phyloP scores from a whole-genome alignment of 2,329 filamentous ascomycete genomes.

The Calonectria crousiana region DNA sequence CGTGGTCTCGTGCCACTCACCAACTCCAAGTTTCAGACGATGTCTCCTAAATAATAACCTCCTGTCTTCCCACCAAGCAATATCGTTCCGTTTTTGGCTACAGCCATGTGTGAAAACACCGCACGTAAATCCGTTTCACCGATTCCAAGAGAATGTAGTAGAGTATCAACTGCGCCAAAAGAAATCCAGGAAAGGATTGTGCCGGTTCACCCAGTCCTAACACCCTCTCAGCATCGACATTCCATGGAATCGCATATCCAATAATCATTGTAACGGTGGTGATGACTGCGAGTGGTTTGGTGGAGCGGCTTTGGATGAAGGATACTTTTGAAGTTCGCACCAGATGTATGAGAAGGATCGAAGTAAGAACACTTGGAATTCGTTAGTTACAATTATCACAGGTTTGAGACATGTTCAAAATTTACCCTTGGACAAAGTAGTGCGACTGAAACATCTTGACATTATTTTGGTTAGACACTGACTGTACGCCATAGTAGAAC shows the following conservation, averaged over 20 bases:
- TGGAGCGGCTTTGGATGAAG: neutral
- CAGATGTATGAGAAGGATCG: neutral
- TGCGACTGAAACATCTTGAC: conserved; percentile 12
- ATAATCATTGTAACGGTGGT: neutral
- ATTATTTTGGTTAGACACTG: neutral
- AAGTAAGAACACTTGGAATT: neutral
- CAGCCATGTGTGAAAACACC: neutral
- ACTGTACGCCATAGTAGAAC: neutral
- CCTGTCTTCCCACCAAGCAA: neutral
- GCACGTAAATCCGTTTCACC: neutral
- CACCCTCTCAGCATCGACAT: neutral
- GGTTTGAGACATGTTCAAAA: neutral
- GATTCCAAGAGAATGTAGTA: neutral
- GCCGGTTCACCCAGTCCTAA: neutral
- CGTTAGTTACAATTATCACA: neutral
- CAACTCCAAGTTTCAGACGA: neutral
- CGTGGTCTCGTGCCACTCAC: neutral
- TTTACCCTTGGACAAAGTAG: conserved; percentile 11
- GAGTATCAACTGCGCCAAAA: neutral
- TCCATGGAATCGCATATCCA: conserved; percentile 6
- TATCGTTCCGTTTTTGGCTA: neutral
- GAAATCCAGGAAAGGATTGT: neutral
- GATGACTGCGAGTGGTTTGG: neutral
- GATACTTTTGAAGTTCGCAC: neutral
- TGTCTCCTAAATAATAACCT: neutral